Conservation (phyloP, 2,329 filamentous ascomycete genomes). For the Raffaelea deltoideospora region DNA sequence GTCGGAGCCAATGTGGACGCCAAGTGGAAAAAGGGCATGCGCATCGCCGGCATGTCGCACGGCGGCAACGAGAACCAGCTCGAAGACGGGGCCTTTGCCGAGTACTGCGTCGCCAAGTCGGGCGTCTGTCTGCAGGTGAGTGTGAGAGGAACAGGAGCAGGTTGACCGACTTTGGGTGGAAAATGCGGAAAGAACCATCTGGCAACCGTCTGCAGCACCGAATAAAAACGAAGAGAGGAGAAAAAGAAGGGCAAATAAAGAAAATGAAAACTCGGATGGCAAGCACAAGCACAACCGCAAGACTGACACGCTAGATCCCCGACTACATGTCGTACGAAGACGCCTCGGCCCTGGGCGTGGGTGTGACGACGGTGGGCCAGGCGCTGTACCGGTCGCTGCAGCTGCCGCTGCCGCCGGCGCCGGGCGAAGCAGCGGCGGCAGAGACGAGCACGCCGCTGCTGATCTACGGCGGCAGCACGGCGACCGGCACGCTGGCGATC, state of each 20-base stretch:
- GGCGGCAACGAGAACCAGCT: constrained; percentile 19
- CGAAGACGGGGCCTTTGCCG: constrained; percentile 26
- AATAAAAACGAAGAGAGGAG: no score
- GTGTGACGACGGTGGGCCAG: constrained; percentile 35
- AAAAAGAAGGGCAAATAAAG: neutral
- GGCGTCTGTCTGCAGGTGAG: neutral
- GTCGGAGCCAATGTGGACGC: constrained; percentile 27
- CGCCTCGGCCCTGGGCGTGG: constrained; percentile 40
- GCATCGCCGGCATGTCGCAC: constrained; percentile 23
- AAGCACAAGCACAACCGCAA: constrained; percentile 1
- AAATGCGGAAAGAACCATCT: no score
- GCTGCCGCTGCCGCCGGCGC: constrained; percentile 32
- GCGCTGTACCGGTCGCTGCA: constrained; percentile 29
- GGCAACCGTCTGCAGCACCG: neutral
- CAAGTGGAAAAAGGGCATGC: constrained; percentile 28
- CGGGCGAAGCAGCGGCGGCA: constrained; percentile 20
- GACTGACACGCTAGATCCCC: constrained; percentile 19
- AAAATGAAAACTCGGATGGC: neutral
- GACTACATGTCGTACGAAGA: constrained; percentile 33
- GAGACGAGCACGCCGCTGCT: constrained; percentile 14
- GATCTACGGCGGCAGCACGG: constrained; percentile 27
- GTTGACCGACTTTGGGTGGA: no score
- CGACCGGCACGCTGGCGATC: constrained; percentile 25
- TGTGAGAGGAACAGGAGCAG: neutral
- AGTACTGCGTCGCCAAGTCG: constrained; percentile 15